Evolutionary conservation across 805 yeast genomes (phyloP).

Genomic region (Wickerhamiella allomyrinae): DNA sequence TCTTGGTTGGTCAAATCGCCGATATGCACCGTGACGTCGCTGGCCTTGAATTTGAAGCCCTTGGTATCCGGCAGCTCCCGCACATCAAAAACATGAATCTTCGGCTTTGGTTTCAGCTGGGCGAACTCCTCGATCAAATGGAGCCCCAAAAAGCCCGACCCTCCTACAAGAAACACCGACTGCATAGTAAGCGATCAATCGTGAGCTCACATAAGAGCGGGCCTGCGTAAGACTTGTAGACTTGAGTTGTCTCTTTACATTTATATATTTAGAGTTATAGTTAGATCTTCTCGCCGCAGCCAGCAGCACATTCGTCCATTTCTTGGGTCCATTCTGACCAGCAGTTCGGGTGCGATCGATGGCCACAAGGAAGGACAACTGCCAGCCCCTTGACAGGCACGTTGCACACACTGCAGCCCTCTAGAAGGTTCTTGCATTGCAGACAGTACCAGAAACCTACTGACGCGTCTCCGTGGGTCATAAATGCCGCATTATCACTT

Average conservation of each 20-base stretch:
- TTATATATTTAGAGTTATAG: background rate
- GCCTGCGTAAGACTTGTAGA: too few species aligned
- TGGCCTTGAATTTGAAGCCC: conserved; percentile 54
- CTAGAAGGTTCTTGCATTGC: conserved; percentile 43
- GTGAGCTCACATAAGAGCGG: too few species aligned
- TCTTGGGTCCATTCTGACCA: conserved; percentile 61
- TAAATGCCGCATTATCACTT: conserved; percentile 21
- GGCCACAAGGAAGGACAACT: conserved; percentile 60
- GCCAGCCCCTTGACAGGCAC: conserved; percentile 64
- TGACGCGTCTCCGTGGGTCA: conserved; percentile 18
- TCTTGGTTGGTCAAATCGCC: conserved; percentile 73
- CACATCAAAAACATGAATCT: conserved; percentile 78
- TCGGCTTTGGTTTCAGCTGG: conserved; percentile 47
- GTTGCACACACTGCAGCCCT: conserved; percentile 64
- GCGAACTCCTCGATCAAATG: conserved; percentile 81
- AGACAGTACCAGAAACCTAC: conserved; percentile 83
- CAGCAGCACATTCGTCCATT: conserved; percentile 66
- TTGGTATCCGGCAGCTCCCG: conserved; percentile 70
- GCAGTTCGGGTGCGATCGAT: conserved; percentile 74
- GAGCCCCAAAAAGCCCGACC: conserved; percentile 86
- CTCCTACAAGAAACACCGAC: conserved; percentile 80
- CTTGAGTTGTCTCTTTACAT: too few species aligned
- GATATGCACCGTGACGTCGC: conserved; percentile 42
- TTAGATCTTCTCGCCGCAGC: conserved; percentile 34
- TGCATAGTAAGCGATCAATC: conserved; percentile 19